These are phyloP conservation scores for Straminergon stramineum DNA, from an alignment of 225 moss, liverwort and hornwort genomes.

Conservation along the genomic window DNA sequence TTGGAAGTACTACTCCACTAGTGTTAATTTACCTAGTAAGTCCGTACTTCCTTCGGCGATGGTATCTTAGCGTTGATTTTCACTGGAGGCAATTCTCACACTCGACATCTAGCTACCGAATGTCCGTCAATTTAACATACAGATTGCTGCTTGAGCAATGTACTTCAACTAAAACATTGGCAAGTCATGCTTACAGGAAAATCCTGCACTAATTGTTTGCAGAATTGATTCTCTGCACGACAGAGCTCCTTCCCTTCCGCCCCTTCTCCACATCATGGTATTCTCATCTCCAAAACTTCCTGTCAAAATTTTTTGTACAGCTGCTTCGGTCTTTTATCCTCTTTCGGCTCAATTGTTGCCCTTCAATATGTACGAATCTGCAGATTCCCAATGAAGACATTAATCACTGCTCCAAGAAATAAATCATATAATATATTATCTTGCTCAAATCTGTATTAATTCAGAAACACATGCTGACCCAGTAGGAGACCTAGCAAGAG, in stretches of 20 bases:
- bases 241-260: background rate
- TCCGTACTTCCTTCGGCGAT: background rate
- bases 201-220: conserved; percentile 14
- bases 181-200: background rate
- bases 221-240: background rate
- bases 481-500: too few relatives aligned
- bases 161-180: background rate
- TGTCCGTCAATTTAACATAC: background rate
- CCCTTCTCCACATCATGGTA: background rate
- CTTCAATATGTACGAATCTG: conserved; percentile 9
- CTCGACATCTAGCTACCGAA: conserved; percentile 8
- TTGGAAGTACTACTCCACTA: background rate
- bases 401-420: background rate
- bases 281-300: conserved; percentile 29
- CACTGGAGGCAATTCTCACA: background rate
- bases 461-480: background rate
- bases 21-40: background rate
- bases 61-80: background rate
- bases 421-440: too few relatives aligned
- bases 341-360: background rate
- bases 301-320: conserved; percentile 38
- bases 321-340: conserved; percentile 17
- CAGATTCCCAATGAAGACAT: background rate
- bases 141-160: conserved; percentile 5
- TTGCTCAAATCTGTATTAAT: background rate